Evolutionary conservation across 768 basidiomycete species (phyloP).

Genomic region (Suillus bovinus): DNA sequence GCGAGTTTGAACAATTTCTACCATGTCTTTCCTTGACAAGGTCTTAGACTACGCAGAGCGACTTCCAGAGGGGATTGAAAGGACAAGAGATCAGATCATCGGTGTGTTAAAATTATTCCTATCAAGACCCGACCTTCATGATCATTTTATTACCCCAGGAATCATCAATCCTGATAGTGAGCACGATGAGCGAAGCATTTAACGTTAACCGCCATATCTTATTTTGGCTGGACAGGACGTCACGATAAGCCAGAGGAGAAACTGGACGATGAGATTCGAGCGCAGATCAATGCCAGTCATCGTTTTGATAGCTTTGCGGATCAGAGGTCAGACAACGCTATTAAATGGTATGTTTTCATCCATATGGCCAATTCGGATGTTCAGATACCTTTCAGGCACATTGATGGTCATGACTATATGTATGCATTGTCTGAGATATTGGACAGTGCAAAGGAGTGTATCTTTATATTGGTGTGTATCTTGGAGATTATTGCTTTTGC

Average conservation of each 20-base stretch:
- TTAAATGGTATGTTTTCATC: constrained; percentile 67
- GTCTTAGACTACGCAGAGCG: constrained; percentile 36
- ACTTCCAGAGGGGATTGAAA: constrained; percentile 39
- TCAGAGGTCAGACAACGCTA: constrained; percentile 64
- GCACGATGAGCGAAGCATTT: constrained; percentile 10
- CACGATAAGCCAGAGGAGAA: constrained; percentile 80
- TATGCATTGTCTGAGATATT: constrained; percentile 91
- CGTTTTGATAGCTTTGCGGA: constrained; percentile 85
- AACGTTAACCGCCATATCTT: background rate
- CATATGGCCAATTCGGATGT: background rate
- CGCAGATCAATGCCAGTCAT: constrained; percentile 75
- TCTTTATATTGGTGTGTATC: constrained; percentile 76
- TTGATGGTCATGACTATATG: constrained; percentile 97
- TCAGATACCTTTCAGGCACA: constrained; percentile 51
- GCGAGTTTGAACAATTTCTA: constrained; percentile 8
- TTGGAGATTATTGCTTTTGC: background rate
- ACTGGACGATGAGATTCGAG: constrained; percentile 66
- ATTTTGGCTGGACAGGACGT: constrained; percentile 41
- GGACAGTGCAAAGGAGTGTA: constrained; percentile 76
- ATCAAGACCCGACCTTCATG: background rate
- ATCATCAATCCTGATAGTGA: constrained; percentile 36
- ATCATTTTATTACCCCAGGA: constrained; percentile 23
- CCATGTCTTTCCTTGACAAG: constrained; percentile 44
- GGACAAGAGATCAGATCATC: constrained; percentile 36
- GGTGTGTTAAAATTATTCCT: constrained; percentile 25